Evolutionary conservation across 2,329 filamentous ascomycete genomes (phyloP), one percentile per base, ranked within the genome.

Genomic region (Aureobasidium uvarum): DNA sequence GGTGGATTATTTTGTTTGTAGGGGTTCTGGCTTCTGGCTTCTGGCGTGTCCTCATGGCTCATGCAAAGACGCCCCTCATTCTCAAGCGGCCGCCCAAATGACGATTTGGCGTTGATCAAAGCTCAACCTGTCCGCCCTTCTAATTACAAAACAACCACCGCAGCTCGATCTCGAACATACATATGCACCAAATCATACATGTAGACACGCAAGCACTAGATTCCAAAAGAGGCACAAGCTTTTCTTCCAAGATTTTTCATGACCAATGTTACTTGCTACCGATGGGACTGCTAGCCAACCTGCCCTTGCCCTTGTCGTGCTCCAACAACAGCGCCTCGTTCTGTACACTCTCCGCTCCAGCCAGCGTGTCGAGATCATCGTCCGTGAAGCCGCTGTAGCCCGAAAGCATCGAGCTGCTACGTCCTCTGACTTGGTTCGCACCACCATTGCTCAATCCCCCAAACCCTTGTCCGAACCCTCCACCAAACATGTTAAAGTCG

Each of bases 371-470:
- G 41, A 67, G 23, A 31, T 68, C 67, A 7, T 72, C 70, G 66
- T 83, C 81, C 20, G 81, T 83, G 71, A 83, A 82, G 65, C 79
- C 80, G 51, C 79, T 81, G 68, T 81, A 77, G 68, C 80, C 80
- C 58, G 80, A 82, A 46, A 83, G 78, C 80, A 83, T 82, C 0
- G 81, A 83, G 7, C 79, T 81, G 56, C 80, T 83, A 56, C 81
- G 79, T 55, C 79, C 80, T 33, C 81, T 79, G 36, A 73, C 75
- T n/a, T 72, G 73, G 14, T 73, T 74, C 20, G 74, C 64, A 45
- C 68, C 62, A 63, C 64, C 67, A 65, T 58, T 66, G 62, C 62
- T 55, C 28, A 55, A 13, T 7, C 36, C 43, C 52, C 52, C 48
- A 23, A 59, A 46, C 20, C 63, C 45, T 51, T 59, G 51, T 11